A percentile compares a stretch with the other conserved stretches of the same genome.
phyloP scores from a whole-genome alignment of 192 early-diverging fungal species.

The Entrophospora sp. region DNA sequence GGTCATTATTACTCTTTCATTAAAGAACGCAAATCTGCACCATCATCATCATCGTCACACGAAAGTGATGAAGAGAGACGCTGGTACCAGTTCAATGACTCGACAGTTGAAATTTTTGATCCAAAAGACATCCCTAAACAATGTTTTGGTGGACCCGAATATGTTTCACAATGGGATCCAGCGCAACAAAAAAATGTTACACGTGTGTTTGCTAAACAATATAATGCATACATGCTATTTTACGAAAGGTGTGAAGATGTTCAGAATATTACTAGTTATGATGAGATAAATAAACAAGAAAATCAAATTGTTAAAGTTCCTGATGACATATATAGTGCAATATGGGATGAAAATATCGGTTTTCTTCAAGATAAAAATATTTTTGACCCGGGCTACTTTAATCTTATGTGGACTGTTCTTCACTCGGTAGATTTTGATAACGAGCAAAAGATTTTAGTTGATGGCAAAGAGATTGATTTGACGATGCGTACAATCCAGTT shows the following conservation, averaged over 20 bases:
- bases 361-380: constrained; percentile 30
- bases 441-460: background rate
- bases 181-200: constrained; percentile 28
- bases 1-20: constrained; percentile 53
- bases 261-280: background rate
- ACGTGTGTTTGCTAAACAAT: constrained; percentile 33
- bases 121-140: constrained; percentile 33
- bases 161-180: constrained; percentile 29
- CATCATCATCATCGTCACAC: too few species aligned
- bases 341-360: constrained; percentile 29
- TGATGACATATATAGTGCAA: constrained; percentile 26
- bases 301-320: constrained; percentile 10
- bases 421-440: constrained; percentile 1
- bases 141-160: constrained; percentile 37
- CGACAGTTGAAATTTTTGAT: constrained; percentile 41
- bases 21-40: constrained; percentile 25
- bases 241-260: constrained; percentile 27
- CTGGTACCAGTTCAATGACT: constrained; percentile 50
- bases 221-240: constrained; percentile 49
- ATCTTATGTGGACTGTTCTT: constrained; percentile 31
- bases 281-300: background rate
- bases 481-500: constrained; percentile 25
- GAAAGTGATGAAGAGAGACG: background rate
- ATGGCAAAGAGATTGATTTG: constrained; percentile 14
- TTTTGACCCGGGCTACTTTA: constrained; percentile 34